Base-by-base conservation (phyloP, 495 filamentous ascomycete species). In the Aspergillus wentii region DNA sequence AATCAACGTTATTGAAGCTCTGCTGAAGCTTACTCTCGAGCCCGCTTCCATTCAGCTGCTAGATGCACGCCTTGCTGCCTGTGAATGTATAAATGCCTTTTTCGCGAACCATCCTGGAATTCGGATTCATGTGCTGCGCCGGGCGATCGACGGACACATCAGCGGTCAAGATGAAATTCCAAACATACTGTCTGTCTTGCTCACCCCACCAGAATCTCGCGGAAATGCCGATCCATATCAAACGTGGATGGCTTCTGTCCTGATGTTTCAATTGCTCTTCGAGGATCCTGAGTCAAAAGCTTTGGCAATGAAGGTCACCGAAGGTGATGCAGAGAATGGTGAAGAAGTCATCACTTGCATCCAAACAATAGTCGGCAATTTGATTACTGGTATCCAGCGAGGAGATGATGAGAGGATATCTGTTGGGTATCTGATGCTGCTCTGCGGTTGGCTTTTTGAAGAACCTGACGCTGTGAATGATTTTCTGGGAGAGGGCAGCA, bases 271-370 rank as follows among this genome's bases (percentile, higher is more conserved):
- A 47, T 68, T 98, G n/a, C 55, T 97, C 10, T 85, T 80, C 37
- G 89, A 94, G 38, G 82, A 92, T 51, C 64, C 72, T 10, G 79
- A 88, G 49, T 83, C 85, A 2, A 97, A 97, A 53, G 71, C 70
- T 13, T 66, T 85, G 17, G 83, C 89, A 15, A 89, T 89, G 74
- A 70, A 71, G 32, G 83, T 98, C 22, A 82, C 79, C 2, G 90
- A 96, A 60, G 94, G 94, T 10, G 85, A 96, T 59, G 85, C 87
- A 17, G 85, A 86, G 27, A 84, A 69, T 44, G 92, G 94, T 8
- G 92, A 98, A 68, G 92, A 98, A 56, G 90, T 94, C 4, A 82
- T 98, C 34, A 97, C 91, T 6, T 90, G 85, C 56, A 88, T 98
- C 38, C 92, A 98, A 57, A 75, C 79, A 1, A 78, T 97, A 33